A percentile compares a stretch with the other conserved stretches of the same genome.
phyloP scores from a whole-genome alignment of 805 yeast species.

The Candida methanosorbosa region DNA sequence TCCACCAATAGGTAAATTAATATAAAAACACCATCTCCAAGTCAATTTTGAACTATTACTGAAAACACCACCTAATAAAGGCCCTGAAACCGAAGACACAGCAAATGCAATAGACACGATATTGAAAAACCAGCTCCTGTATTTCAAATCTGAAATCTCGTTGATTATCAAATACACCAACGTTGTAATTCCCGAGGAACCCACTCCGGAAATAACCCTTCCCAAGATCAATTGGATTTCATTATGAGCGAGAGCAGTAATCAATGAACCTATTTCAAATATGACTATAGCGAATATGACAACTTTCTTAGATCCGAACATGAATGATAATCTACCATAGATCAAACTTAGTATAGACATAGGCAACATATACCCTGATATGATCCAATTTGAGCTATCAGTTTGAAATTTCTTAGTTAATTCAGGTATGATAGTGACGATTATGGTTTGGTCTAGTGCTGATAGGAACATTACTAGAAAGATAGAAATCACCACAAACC shows the following conservation, averaged over 20 bases:
- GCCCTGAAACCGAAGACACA: constrained; percentile 49
- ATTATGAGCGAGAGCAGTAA: constrained; percentile 43
- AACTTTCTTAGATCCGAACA: constrained; percentile 46
- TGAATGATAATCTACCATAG: constrained; percentile 49
- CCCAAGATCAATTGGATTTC: constrained; percentile 61
- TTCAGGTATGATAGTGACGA: constrained; percentile 39
- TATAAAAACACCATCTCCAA: constrained; percentile 74
- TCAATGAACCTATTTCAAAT: constrained; percentile 55
- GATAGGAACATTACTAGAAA: constrained; percentile 14
- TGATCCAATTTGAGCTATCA: constrained; percentile 48
- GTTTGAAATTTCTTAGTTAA: constrained; percentile 41
- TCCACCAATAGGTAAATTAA: constrained; percentile 63
- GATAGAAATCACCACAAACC: constrained; percentile 8
- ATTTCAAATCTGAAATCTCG: constrained; percentile 39
- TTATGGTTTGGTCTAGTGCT: constrained; percentile 55
- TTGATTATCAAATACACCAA: constrained; percentile 49
- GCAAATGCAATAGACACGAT: constrained; percentile 37
- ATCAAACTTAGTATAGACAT: constrained; percentile 44
- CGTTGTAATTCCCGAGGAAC: constrained; percentile 67
- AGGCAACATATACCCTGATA: constrained; percentile 47
- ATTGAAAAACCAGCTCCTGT: constrained; percentile 31
- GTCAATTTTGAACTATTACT: constrained; percentile 27
- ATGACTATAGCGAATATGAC: constrained; percentile 37
- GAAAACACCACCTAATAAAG: constrained; percentile 60
- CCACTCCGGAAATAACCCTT: constrained; percentile 62